phyloP scores from a whole-genome alignment of 768 basidiomycete species.

The Macrolepiota fuliginosa region DNA sequence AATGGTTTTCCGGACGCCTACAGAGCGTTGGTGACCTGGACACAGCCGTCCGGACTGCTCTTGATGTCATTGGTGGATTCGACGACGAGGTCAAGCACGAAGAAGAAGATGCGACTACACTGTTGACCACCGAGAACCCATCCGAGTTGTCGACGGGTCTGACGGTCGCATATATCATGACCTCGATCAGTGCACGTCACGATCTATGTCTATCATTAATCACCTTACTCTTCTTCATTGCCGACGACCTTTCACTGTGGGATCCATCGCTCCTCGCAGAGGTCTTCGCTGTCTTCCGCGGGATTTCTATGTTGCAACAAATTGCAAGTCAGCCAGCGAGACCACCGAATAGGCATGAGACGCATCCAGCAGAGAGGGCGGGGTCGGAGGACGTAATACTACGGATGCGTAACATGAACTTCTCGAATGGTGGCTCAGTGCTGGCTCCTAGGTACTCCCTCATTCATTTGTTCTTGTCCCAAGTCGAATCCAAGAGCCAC shows the following conservation, averaged over 20 bases:
- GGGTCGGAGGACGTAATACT: conserved; percentile 59
- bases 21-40: conserved; percentile 57
- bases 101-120: conserved; percentile 62
- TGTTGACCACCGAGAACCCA: conserved; percentile 45
- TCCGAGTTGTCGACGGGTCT: conserved; percentile 65
- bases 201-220: conserved; percentile 68
- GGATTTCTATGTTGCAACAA: conserved; percentile 67
- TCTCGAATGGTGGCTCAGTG: conserved; percentile 44
- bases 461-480: conserved; percentile 57
- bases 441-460: conserved; percentile 58
- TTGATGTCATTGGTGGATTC: conserved; percentile 73
- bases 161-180: conserved; percentile 58
- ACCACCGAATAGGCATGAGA: conserved; percentile 20
- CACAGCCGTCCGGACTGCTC: conserved; percentile 48
- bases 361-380: conserved; percentile 8
- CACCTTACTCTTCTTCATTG: conserved; percentile 67
- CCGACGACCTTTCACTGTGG: conserved; percentile 61
- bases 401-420: conserved; percentile 73
- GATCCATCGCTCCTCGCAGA: conserved; percentile 66
- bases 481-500: conserved; percentile 43
- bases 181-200: conserved; percentile 70
- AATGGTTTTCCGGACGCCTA: conserved; percentile 61
- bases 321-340: conserved; percentile 56
- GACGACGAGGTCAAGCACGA: conserved; percentile 73
- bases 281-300: conserved; percentile 79